phyloP scores from a whole-genome alignment of 2,329 filamentous ascomycete genomes.

The Alternaria viburni region DNA sequence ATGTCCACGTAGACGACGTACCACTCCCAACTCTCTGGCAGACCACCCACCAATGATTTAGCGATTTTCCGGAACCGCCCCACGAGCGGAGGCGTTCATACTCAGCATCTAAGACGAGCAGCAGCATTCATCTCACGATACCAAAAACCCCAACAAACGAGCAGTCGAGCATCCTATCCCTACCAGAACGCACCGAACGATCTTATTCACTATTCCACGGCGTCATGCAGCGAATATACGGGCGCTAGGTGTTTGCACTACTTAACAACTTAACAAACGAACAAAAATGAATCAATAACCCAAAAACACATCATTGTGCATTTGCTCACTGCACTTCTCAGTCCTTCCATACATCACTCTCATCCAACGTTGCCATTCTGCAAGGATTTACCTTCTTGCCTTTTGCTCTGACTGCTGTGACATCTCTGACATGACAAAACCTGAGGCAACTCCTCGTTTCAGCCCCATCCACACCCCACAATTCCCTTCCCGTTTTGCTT shows the following conservation, averaged over 20 bases:
- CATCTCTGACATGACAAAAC: background rate
- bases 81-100: background rate
- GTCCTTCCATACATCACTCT: background rate
- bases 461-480: background rate
- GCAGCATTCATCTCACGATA: background rate
- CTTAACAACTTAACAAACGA: background rate
- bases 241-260: background rate
- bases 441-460: background rate
- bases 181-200: background rate
- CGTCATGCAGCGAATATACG: background rate
- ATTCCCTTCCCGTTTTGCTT: background rate
- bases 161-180: background rate
- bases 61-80: slow-evolving; percentile 1
- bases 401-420: background rate
- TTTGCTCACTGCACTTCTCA: background rate
- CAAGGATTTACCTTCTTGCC: background rate
- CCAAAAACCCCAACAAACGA: background rate
- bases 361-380: background rate
- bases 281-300: background rate
- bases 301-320: background rate
- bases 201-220: background rate
- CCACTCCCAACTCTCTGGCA: slow-evolving; percentile 6
- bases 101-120: background rate
- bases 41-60: slow-evolving; percentile 2
- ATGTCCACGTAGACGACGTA: slow-evolving; percentile 10